Conservation (phyloP, 2,329 filamentous ascomycete genomes). For the Verticillium longisporum region DNA sequence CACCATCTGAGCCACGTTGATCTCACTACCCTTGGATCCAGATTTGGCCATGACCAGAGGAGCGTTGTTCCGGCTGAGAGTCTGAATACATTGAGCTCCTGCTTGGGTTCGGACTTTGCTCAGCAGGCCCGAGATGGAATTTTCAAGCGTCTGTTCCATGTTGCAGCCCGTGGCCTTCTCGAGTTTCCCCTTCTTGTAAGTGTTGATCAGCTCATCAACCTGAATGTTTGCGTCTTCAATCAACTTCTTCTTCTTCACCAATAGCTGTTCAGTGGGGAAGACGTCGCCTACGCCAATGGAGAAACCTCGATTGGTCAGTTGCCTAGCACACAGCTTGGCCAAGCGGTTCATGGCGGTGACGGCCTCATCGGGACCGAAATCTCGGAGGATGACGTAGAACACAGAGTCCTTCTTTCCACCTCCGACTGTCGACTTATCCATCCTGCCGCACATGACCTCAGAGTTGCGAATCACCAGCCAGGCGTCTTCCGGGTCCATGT, state of each 20-base stretch:
- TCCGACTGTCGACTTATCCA: constrained; percentile 98
- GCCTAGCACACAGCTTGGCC: constrained; percentile 82
- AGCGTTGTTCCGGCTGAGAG: constrained; percentile 85
- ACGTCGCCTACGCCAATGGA: constrained; percentile 96
- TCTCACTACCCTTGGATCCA: constrained; percentile 91
- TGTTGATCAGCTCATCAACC: constrained; percentile 76
- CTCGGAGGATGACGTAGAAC: constrained; percentile 92
- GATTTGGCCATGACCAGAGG: constrained; percentile 96
- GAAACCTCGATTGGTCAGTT: constrained; percentile 85
- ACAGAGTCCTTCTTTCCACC: constrained; percentile 96
- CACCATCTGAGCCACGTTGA: constrained; percentile 99
- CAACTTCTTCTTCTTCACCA: constrained; percentile 65
- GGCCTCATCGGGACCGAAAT: constrained; percentile 85
- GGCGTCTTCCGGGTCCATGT: constrained; percentile 80
- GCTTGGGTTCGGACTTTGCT: constrained; percentile 88
- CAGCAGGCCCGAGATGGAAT: constrained; percentile 81
- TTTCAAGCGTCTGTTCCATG: constrained; percentile 87
- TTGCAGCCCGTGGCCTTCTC: constrained; percentile 85
- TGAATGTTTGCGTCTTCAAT: constrained; percentile 72
- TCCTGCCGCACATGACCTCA: constrained; percentile 92
- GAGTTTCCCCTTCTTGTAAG: constrained; percentile 73
- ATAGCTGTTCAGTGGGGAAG: constrained; percentile 68
- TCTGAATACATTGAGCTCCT: constrained; percentile 83
- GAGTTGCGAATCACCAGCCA: constrained; percentile 94
- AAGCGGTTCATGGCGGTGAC: constrained; percentile 90